Base-by-base conservation (phyloP, 345 rosid genomes). In the Citrus inodora region DNA sequence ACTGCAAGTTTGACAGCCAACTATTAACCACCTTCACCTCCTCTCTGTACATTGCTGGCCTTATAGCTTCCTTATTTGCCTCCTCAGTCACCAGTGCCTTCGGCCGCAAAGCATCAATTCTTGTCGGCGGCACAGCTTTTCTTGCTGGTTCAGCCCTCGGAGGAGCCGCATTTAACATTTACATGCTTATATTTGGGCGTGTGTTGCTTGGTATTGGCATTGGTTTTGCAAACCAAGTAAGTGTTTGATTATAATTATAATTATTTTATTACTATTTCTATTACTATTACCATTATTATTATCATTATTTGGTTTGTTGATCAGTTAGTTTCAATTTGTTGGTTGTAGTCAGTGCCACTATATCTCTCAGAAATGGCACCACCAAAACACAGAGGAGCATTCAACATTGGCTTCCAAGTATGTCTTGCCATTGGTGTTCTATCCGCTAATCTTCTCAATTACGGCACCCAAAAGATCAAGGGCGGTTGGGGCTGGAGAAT, bases 291-390 rank as follows among this genome's bases (percentile, higher is more conserved):
- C 10, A 9, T 42, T 40, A 9, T 32, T 3, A 32, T 32, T 32
- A 30, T 32, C 0, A 10, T 42, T 40, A 40, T 33, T 40, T 40
- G 10, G 11, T 6, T 42, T 48, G 9, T 24, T 2, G 1, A 40
- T 64, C n/a, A n/a, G 2, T 22, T 67, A 0, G 32, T 5, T 27
- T 63, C 5, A 22, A 33, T 42, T 77, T 19, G 14, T 4, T 22
- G 51, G 58, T 9, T 78, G 77, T 81, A 89, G 97, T 76, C 98
- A n/a, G 95, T 92, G 22, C 98, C 98, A 4, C 56, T 92, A 3
- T 91, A 94, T 38, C 91, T 92, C 53, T 92, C 94, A 0, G 93
- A 94, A 80, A 92, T 94, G 97, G 98, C 97, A 7, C 94, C 95
- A 2, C 86, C 94, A 4, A 86, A 76, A 81, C 77, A 85, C 84